Conservation (phyloP, 345 rosid species). For the Hibiscus mutabilis region DNA sequence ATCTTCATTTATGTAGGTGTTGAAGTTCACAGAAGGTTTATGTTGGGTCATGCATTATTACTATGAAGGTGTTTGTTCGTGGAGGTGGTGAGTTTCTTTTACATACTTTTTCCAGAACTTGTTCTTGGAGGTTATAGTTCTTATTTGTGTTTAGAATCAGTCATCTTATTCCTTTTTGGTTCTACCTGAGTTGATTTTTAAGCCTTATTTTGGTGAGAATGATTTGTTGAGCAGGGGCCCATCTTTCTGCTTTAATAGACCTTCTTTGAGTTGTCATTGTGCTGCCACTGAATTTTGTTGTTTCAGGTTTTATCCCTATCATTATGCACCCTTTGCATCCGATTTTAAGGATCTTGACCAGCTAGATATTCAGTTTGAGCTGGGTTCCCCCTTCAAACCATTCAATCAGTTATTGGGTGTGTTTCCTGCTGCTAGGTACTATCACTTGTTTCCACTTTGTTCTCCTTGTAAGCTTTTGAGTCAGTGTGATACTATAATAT, state of each 20-base stretch:
- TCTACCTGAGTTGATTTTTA: background rate
- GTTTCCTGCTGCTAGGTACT: slow-evolving; percentile 69
- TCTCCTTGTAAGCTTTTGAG: background rate
- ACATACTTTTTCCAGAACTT: background rate
- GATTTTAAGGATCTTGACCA: slow-evolving; percentile 75
- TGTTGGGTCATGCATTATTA: slow-evolving; percentile 99
- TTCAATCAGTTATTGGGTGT: slow-evolving; percentile 91
- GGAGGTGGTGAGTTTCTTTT: slow-evolving; percentile 60
- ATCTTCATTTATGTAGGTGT: slow-evolving; percentile 7
- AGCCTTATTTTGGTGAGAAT: background rate
- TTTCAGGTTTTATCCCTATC: slow-evolving; percentile 70
- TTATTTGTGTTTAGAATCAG: background rate
- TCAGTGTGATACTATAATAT: background rate
- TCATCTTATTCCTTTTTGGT: background rate
- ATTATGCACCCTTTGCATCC: slow-evolving; percentile 98
- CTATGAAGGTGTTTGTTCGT: slow-evolving; percentile 89
- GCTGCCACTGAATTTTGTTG: background rate
- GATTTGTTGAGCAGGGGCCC: background rate
- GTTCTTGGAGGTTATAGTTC: slow-evolving; percentile 71
- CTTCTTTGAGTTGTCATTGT: background rate
- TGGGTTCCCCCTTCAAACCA: slow-evolving; percentile 44
- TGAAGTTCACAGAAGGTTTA: slow-evolving; percentile 80
- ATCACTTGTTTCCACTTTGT: background rate
- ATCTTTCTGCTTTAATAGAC: background rate
- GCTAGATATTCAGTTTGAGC: slow-evolving; percentile 60